Base-by-base conservation (phyloP, 257 asterid genomes). In the Dorcoceras hygrometricum region DNA sequence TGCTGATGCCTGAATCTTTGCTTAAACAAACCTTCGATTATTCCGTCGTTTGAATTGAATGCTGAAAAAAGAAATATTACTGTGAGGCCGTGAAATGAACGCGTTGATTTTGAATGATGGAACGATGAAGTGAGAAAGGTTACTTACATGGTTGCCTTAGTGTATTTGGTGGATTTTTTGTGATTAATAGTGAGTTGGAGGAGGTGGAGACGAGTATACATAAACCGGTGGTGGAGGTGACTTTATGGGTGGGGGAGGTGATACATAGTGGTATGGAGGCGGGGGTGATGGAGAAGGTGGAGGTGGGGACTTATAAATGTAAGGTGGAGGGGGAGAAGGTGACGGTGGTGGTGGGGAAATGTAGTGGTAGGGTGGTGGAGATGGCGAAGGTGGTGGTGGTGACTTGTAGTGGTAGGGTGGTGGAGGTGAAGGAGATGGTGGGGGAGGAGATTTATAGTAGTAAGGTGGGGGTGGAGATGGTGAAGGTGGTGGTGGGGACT, bases 171-270 rank as follows among this genome's bases (percentile, higher is more conserved):
- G 63, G 62, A n/a, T 51, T 51, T 12, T 54, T 32, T 19, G 18
- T 53, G 61, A 63, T 69, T 71, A 83, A 18, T 83, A 78, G 31
- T 77, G 70, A 48, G 62, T 73, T 16, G 88, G 85, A 51, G 88
- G 85, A 24, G 88, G 88, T 14, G 88, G 85, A 23, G 87, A 82
- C 23, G 62, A 65, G 2, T 83, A 83, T 34, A 70, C 73, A 73
- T 80, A 80, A 24, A 50, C 74, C 0, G 78, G 78, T 57, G 82
- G 84, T 18, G 82, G 81, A 39, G 83, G 78, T 23, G 86, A 72
- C 56, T 74, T 72, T 57, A 76, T 66, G 0, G 89, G 89, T 32
- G 89, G 88, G 8, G 88, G 88, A 58, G 88, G 86, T 31, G 88
- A 80, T 46, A 51, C 5, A 66, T 82, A 82, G 70, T 67, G 14